Conservation (phyloP, 2,329 filamentous ascomycete genomes). For the Salinomyces thailandicus region DNA sequence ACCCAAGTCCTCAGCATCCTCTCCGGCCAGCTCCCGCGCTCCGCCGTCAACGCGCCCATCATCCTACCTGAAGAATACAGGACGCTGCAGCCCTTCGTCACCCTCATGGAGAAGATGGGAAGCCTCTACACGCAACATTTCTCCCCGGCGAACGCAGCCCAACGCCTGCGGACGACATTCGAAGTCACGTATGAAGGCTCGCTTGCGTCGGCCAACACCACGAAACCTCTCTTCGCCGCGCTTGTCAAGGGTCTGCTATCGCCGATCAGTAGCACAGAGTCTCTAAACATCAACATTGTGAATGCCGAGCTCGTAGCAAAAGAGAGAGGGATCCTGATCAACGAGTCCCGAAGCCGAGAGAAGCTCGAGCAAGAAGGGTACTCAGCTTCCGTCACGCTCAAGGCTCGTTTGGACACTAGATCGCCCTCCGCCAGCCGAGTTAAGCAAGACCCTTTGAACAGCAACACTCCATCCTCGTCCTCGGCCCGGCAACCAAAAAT, state of each 20-base stretch:
- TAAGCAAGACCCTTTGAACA: slow-evolving; percentile 5
- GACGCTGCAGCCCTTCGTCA: slow-evolving; percentile 66
- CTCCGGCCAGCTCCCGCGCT: slow-evolving; percentile 58
- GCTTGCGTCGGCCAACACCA: slow-evolving; percentile 59
- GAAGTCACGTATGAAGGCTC: slow-evolving; percentile 70
- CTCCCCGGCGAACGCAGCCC: slow-evolving; percentile 28
- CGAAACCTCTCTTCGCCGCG: slow-evolving; percentile 67
- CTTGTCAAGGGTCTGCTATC: slow-evolving; percentile 65
- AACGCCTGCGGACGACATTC: slow-evolving; percentile 53
- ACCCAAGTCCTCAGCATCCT: slow-evolving; percentile 68
- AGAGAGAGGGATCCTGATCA: slow-evolving; percentile 67
- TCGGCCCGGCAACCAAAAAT: slow-evolving; percentile 7
- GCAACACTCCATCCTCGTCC: slow-evolving; percentile 6
- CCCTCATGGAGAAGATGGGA: slow-evolving; percentile 69
- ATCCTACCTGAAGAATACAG: slow-evolving; percentile 72
- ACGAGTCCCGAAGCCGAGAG: slow-evolving; percentile 58
- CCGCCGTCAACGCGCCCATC: slow-evolving; percentile 68
- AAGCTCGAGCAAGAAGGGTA: slow-evolving; percentile 52
- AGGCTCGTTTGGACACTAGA: slow-evolving; percentile 35
- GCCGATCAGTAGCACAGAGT: slow-evolving; percentile 56
- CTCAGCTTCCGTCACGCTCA: slow-evolving; percentile 59
- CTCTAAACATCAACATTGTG: slow-evolving; percentile 76
- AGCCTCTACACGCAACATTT: slow-evolving; percentile 70
- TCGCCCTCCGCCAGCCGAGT: slow-evolving; percentile 21
- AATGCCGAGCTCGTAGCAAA: slow-evolving; percentile 66